Percentiles rank a stretch among this genome's conserved stretches.
phyloP scores from a whole-genome alignment of 306 rosid genomes.

The Carpinus fangiana region DNA sequence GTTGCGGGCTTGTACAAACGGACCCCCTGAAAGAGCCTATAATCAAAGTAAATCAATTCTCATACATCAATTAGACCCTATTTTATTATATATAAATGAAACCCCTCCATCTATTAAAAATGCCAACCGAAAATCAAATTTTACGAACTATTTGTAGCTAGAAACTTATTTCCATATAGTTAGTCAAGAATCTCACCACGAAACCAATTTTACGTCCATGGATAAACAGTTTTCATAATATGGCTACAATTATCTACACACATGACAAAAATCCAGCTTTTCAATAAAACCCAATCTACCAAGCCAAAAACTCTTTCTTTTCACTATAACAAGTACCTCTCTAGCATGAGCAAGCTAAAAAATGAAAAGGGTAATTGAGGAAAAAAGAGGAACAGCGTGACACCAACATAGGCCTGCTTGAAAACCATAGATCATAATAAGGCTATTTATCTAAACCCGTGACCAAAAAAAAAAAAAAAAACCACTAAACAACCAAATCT shows the following conservation, averaged over 20 bases:
- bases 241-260: neutral
- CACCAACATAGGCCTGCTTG: neutral
- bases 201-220: neutral
- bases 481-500: too few relatives aligned
- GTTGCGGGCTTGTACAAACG: slow-evolving; percentile 85
- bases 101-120: neutral
- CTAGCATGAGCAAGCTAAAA: neutral
- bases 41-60: slow-evolving; percentile 15
- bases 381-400: neutral
- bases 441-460: too few relatives aligned
- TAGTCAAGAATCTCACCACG: too few relatives aligned
- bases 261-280: neutral
- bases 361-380: neutral
- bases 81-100: slow-evolving; percentile 1
- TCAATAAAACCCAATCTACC: neutral
- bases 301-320: neutral
- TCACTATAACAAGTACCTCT: neutral
- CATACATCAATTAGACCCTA: neutral
- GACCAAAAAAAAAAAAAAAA: too few relatives aligned
- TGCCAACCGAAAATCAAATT: neutral
- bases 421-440: too few relatives aligned
- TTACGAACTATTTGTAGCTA: neutral
- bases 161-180: neutral
- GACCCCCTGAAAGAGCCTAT: slow-evolving; percentile 94
- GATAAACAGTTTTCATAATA: neutral